phyloP scores from a whole-genome alignment of 2,329 filamentous ascomycete species.

The Atkinsonella texensis region DNA sequence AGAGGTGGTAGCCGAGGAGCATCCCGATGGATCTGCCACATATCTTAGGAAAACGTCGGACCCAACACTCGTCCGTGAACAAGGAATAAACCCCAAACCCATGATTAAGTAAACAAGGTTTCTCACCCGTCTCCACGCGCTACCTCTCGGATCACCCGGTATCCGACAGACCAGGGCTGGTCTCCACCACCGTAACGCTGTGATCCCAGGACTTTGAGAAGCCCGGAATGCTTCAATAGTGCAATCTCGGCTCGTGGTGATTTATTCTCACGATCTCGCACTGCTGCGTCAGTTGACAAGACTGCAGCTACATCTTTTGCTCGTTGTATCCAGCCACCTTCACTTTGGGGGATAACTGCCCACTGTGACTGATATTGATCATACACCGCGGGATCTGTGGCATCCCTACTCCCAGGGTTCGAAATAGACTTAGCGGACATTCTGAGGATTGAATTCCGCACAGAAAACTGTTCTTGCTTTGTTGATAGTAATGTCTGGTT shows the following conservation, averaged over 20 bases:
- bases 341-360: slow-evolving; percentile 19
- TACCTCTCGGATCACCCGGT: slow-evolving; percentile 48
- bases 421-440: not conserved
- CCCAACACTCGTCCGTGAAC: no score
- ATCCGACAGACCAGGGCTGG: slow-evolving; percentile 37
- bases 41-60: no score
- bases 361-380: slow-evolving; percentile 24
- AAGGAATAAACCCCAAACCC: no score
- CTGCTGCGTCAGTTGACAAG: slow-evolving; percentile 20
- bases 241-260: slow-evolving; percentile 27
- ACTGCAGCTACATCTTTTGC: slow-evolving; percentile 26
- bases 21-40: slow-evolving; percentile 44
- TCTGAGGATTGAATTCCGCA: not conserved
- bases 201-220: slow-evolving; percentile 27
- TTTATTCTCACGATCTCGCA: slow-evolving; percentile 26
- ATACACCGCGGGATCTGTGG: slow-evolving; percentile 26
- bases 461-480: not conserved
- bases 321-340: slow-evolving; percentile 25
- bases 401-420: not conserved
- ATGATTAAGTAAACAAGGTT: not conserved
- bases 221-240: slow-evolving; percentile 28
- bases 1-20: slow-evolving; percentile 52
- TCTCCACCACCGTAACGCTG: slow-evolving; percentile 30
- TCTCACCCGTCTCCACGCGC: slow-evolving; percentile 48
- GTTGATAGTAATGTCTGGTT: not conserved